phyloP scores from a whole-genome alignment of 805 yeast genomes.

The Candida patagonica region DNA sequence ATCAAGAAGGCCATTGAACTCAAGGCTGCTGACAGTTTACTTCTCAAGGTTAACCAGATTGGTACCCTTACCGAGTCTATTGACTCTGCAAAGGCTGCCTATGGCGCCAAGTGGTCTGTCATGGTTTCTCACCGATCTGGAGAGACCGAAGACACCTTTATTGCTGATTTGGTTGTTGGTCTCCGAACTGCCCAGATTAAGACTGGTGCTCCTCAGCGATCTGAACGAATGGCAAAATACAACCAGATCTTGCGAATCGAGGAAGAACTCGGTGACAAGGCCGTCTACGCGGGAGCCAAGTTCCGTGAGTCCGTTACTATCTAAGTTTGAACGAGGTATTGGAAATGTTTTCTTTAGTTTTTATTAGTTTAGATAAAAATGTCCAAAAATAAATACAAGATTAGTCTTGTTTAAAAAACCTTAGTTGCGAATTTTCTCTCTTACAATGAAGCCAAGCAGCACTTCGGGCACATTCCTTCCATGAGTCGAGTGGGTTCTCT shows the following conservation, averaged over 20 bases:
- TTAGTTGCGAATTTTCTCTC: background rate
- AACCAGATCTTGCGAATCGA: constrained; percentile 98
- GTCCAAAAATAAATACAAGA: background rate
- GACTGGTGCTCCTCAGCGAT: constrained; percentile 99
- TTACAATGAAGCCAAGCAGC: constrained; percentile 8
- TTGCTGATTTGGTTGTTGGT: constrained; percentile 97
- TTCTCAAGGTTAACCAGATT: constrained; percentile 97
- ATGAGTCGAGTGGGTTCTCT: constrained; percentile 2
- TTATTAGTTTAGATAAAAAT: background rate
- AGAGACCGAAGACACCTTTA: constrained; percentile 98
- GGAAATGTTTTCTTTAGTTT: background rate
- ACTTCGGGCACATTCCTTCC: constrained; percentile 15
- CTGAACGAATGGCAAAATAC: constrained; percentile 98
- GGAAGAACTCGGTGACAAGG: constrained; percentile 97
- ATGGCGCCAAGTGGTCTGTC: constrained; percentile 97
- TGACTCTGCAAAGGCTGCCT: constrained; percentile 92
- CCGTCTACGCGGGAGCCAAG: constrained; percentile 86
- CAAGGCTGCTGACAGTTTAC: constrained; percentile 90
- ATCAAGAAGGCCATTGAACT: constrained; percentile 91
- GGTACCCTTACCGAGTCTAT: constrained; percentile 95
- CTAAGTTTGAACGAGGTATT: constrained; percentile 16
- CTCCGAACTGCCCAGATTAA: constrained; percentile 97
- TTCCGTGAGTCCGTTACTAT: constrained; percentile 50
- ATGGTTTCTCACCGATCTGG: constrained; percentile 99
- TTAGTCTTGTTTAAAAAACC: background rate